Percentiles rank a stretch among this genome's conserved stretches.
Evolutionary conservation across 495 filamentous ascomycete species (phyloP).

Genomic region (Podospora appendiculata): DNA sequence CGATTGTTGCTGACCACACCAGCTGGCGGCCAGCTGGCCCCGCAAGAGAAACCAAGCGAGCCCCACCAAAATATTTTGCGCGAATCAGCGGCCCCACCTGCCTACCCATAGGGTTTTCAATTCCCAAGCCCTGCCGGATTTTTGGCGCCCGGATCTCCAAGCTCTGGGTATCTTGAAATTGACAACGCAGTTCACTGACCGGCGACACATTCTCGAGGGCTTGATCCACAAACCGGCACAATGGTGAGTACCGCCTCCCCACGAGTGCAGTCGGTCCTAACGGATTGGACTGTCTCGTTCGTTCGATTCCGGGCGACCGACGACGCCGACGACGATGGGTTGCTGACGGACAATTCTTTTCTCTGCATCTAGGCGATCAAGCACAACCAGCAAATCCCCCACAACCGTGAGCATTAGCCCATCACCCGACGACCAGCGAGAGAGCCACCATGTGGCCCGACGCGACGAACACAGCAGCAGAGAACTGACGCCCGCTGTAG

Average conservation of each 20-base stretch:
- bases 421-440: slow-evolving; percentile 11
- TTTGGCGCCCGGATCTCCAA: slow-evolving; percentile 26
- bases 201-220: slow-evolving; percentile 24
- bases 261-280: neutral
- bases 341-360: slow-evolving; percentile 12
- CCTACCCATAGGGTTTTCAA: slow-evolving; percentile 36
- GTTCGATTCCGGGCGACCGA: neutral
- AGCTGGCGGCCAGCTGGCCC: slow-evolving; percentile 1
- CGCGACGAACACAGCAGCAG: too few relatives aligned
- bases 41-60: neutral
- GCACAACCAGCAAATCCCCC: slow-evolving; percentile 98
- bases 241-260: slow-evolving; percentile 18
- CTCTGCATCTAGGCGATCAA: slow-evolving; percentile 67
- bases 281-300: neutral
- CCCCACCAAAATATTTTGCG: slow-evolving; percentile 11
- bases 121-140: slow-evolving; percentile 43
- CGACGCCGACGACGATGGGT: neutral
- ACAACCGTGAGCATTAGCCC: slow-evolving; percentile 71
- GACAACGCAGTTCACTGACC: slow-evolving; percentile 18
- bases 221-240: slow-evolving; percentile 31
- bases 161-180: slow-evolving; percentile 28
- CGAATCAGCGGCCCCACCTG: slow-evolving; percentile 24
- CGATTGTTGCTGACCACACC: neutral
- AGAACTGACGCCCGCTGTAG: slow-evolving; percentile 34
- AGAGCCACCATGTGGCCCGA: neutral